Conservation (phyloP, 2,329 filamentous ascomycete genomes). For the Aspergillus neoniger region DNA sequence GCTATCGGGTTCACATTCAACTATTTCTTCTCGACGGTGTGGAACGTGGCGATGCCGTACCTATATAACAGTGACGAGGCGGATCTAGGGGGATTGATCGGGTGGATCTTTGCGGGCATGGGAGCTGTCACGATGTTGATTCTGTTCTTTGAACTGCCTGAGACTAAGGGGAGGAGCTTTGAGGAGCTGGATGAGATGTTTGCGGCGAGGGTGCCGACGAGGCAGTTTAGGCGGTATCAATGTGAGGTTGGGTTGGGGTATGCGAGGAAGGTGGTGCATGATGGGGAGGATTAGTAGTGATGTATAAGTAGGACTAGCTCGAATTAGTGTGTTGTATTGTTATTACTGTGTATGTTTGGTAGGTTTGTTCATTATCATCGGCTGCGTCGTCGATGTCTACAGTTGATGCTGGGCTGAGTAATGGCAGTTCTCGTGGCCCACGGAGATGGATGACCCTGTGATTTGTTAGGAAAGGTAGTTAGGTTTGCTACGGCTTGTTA, state of each 20-base stretch:
- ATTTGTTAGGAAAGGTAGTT: too few species aligned
- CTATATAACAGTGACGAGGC: constrained; percentile 11
- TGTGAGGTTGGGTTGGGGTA: neutral
- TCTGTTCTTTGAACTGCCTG: constrained; percentile 8
- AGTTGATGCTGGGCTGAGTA: too few species aligned
- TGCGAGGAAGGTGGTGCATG: neutral
- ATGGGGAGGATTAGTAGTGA: neutral
- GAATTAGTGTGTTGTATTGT: too few species aligned
- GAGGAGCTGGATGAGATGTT: constrained; percentile 23
- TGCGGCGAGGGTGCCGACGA: constrained; percentile 8
- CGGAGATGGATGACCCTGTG: too few species aligned
- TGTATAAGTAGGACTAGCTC: too few species aligned
- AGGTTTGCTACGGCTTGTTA: too few species aligned
- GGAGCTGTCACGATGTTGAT: neutral
- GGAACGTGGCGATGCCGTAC: constrained; percentile 13
- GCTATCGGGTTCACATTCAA: constrained; percentile 4
- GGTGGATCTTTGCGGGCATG: constrained; percentile 7
- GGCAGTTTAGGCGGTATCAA: constrained; percentile 11
- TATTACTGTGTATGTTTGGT: too few species aligned
- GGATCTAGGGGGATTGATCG: constrained; percentile 10
- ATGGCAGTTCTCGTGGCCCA: too few species aligned
- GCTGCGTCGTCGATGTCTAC: too few species aligned
- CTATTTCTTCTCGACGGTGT: constrained; percentile 6
- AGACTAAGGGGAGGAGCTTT: constrained; percentile 14
- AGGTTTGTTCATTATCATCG: too few species aligned